Evolutionary conservation across 1,284 basidiomycete genomes (phyloP).

Genomic region (Cutaneotrichosporon sp.): DNA sequence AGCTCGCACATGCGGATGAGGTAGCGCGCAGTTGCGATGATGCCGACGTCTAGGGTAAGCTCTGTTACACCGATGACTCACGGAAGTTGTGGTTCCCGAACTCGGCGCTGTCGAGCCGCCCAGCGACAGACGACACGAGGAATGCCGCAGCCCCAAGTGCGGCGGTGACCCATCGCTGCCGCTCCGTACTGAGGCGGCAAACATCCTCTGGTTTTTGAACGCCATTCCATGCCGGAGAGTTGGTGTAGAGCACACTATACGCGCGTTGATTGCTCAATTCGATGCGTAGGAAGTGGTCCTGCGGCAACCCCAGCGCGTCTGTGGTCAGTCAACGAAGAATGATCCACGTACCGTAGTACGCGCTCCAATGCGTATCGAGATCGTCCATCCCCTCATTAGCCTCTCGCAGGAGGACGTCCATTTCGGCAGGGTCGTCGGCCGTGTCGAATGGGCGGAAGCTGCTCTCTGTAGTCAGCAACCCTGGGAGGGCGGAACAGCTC

Average conservation of each 20-base stretch:
- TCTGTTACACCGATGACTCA: background rate
- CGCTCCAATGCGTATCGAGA: slow-evolving; percentile 29
- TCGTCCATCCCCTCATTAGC: slow-evolving; percentile 25
- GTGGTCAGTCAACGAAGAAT: background rate
- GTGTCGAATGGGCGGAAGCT: slow-evolving; percentile 22
- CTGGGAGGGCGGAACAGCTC: background rate
- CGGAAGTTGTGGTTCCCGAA: slow-evolving; percentile 27
- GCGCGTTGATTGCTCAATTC: slow-evolving; percentile 26
- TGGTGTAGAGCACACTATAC: slow-evolving; percentile 22
- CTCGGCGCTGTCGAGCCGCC: slow-evolving; percentile 6
- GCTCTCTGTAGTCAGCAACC: slow-evolving; percentile 7
- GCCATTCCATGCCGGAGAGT: slow-evolving; percentile 23
- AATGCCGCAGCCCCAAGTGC: slow-evolving; percentile 20
- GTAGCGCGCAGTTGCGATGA: slow-evolving; percentile 26
- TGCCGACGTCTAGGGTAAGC: slow-evolving; percentile 23
- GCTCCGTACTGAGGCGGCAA: slow-evolving; percentile 16
- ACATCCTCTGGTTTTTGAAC: slow-evolving; percentile 21
- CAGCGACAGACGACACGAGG: slow-evolving; percentile 16
- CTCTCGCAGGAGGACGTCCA: slow-evolving; percentile 27
- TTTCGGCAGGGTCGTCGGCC: slow-evolving; percentile 15
- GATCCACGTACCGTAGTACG: slow-evolving; percentile 23
- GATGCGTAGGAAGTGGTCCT: slow-evolving; percentile 30
- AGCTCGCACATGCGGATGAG: slow-evolving; percentile 29
- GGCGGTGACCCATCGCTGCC: slow-evolving; percentile 18
- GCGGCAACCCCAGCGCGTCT: slow-evolving; percentile 10